phyloP scores from a whole-genome alignment of 345 rosid species.

The Theobroma cacao region DNA sequence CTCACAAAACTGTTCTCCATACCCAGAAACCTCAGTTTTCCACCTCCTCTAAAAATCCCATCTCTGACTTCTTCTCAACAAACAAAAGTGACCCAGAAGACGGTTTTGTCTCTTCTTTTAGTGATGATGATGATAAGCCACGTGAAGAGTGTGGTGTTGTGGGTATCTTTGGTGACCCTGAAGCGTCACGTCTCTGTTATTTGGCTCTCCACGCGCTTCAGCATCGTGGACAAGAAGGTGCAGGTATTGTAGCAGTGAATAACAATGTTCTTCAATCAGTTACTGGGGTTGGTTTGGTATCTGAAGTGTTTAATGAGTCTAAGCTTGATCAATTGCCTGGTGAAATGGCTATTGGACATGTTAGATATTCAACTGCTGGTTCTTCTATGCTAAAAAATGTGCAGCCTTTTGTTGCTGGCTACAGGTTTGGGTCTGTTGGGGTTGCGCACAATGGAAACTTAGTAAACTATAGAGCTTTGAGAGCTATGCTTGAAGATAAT shows the following conservation, averaged over 20 bases:
- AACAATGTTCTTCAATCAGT: constrained; percentile 70
- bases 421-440: constrained; percentile 80
- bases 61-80: constrained; percentile 24
- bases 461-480: constrained; percentile 66
- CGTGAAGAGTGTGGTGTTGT: constrained; percentile 99
- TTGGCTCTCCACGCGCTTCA: constrained; percentile 93
- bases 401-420: constrained; percentile 98
- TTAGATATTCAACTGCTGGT: constrained; percentile 94
- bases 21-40: constrained; percentile 21
- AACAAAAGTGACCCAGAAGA: constrained; percentile 19
- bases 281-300: constrained; percentile 93
- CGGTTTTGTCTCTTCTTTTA: constrained; percentile 6
- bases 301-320: constrained; percentile 85
- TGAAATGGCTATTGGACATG: constrained; percentile 84
- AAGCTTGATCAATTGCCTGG: constrained; percentile 89
- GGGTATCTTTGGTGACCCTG: constrained; percentile 89
- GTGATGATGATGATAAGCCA: constrained; percentile 66
- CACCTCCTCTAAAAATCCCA: constrained; percentile 43
- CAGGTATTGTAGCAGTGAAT: constrained; percentile 88
- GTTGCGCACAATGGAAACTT: constrained; percentile 96
- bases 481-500: constrained; percentile 73
- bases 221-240: constrained; percentile 99
- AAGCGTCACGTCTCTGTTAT: constrained; percentile 88
- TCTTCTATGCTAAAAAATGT: constrained; percentile 92
- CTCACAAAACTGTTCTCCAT: constrained; percentile 13